These are phyloP conservation scores for Sporothrix brasiliensis DNA, from an alignment of 2,329 filamentous ascomycete genomes.

Conservation along the genomic window DNA sequence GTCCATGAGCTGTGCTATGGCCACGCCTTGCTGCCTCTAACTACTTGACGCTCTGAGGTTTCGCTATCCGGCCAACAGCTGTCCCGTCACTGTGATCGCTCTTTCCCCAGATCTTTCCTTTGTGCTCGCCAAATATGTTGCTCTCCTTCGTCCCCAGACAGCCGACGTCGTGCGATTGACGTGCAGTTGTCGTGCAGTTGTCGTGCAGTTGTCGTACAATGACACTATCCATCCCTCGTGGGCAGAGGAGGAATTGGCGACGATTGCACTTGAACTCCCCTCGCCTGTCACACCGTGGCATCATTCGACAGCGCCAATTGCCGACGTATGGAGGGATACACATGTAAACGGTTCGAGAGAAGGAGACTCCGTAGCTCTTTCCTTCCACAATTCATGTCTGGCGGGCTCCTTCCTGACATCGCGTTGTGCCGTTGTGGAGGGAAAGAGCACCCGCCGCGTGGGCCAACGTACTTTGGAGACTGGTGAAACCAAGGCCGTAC, in stretches of 20 bases:
- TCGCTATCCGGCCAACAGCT: background rate
- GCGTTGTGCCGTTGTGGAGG: background rate
- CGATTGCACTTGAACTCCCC: background rate
- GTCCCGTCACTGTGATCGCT: background rate
- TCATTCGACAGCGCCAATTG: background rate
- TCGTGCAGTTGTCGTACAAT: background rate
- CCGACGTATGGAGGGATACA: too few relatives aligned
- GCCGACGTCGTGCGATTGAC: background rate
- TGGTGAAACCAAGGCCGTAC: background rate
- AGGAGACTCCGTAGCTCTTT: background rate
- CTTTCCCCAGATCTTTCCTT: background rate
- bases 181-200: conserved; percentile 4
- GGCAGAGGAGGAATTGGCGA: background rate
- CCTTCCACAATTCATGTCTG: background rate
- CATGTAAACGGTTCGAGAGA: background rate
- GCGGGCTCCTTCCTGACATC: background rate
- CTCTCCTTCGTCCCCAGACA: background rate
- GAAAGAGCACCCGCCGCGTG: background rate
- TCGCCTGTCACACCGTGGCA: background rate
- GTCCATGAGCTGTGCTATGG: too few relatives aligned
- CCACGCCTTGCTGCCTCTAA: background rate
- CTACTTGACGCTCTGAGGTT: too few relatives aligned
- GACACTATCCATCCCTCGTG: background rate
- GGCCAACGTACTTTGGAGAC: background rate
- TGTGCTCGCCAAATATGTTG: background rate